phyloP scores from a whole-genome alignment of 768 basidiomycete species.

The Agrocybe pediades region DNA sequence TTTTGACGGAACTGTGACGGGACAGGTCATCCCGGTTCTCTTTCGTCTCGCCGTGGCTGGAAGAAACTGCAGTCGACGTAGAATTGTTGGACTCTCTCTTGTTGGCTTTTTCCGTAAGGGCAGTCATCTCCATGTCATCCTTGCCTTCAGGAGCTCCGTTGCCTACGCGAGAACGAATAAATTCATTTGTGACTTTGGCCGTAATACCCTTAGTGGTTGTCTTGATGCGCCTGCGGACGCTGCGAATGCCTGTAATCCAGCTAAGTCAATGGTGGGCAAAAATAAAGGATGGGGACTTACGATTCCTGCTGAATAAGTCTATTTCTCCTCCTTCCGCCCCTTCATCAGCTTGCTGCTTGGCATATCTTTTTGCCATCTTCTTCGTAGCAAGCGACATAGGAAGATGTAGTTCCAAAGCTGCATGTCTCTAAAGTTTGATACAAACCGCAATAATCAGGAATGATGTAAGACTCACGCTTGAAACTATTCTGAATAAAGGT shows the following conservation, averaged over 20 bases:
- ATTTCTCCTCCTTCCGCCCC: conserved; percentile 27
- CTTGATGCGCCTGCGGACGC: conserved; percentile 36
- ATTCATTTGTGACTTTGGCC: conserved; percentile 25
- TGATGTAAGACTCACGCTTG: conserved; percentile 3
- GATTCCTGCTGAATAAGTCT: conserved; percentile 37
- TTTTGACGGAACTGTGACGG: conserved; percentile 10
- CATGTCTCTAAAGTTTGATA: conserved; percentile 29
- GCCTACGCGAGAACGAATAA: neutral
- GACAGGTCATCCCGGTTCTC: conserved; percentile 2
- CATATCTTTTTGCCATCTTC: conserved; percentile 47
- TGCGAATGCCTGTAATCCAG: conserved; percentile 29
- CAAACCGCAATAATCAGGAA: conserved; percentile 11
- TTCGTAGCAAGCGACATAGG: conserved; percentile 67
- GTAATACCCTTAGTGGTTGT: conserved; percentile 28
- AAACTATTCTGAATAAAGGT: conserved; percentile 23
- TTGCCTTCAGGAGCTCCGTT: neutral
- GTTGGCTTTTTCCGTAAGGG: conserved; percentile 3
- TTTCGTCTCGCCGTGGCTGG: neutral
- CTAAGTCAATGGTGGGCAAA: neutral
- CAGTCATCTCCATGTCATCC: neutral
- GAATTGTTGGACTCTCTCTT: conserved; percentile 5
- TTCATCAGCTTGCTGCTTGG: conserved; percentile 30
- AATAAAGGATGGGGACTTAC: conserved; percentile 21
- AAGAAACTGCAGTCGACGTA: conserved; percentile 13
- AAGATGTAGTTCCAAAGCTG: conserved; percentile 54